phyloP scores from a whole-genome alignment of 2,329 filamentous ascomycete species.

The Knufia fluminis region DNA sequence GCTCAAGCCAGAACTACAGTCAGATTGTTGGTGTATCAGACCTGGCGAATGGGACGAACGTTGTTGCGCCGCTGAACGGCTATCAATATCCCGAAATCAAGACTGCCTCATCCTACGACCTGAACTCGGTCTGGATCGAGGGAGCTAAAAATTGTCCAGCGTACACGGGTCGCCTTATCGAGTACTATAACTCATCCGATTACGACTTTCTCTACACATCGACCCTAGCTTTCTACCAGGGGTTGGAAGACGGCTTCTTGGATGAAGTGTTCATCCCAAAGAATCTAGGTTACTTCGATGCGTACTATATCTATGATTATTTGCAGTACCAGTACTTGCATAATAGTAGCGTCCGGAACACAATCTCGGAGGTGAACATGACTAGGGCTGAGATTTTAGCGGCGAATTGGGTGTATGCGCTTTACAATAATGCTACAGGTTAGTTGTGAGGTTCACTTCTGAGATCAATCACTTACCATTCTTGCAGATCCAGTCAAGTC shows the following conservation, averaged over 20 bases:
- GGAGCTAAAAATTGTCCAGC: constrained; percentile 39
- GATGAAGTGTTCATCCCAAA: constrained; percentile 29
- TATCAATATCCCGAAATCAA: constrained; percentile 50
- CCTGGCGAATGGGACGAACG: constrained; percentile 40
- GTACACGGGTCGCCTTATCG: constrained; percentile 29
- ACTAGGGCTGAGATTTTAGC: constrained; percentile 32
- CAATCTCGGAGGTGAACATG: constrained; percentile 11
- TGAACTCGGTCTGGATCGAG: constrained; percentile 41
- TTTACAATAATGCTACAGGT: neutral
- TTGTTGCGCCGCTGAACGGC: constrained; percentile 43
- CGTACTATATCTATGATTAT: constrained; percentile 47
- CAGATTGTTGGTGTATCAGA: constrained; percentile 20
- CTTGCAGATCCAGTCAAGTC: constrained; percentile 26
- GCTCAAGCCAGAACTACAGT: constrained; percentile 27
- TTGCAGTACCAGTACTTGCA: constrained; percentile 46
- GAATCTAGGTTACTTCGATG: constrained; percentile 40
- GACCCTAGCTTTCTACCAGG: constrained; percentile 38
- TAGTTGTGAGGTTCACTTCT: neutral
- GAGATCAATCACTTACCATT: constrained; percentile 7
- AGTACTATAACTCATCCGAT: constrained; percentile 35
- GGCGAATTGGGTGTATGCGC: constrained; percentile 34
- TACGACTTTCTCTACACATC: constrained; percentile 32
- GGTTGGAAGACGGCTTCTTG: constrained; percentile 37
- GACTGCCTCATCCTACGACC: constrained; percentile 37
- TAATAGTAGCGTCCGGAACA: constrained; percentile 30